Percentiles rank a stretch among this genome's conserved stretches.
Conservation (phyloP, 2,329 filamentous ascomycete species). For the Penicillium brevicompactum region DNA sequence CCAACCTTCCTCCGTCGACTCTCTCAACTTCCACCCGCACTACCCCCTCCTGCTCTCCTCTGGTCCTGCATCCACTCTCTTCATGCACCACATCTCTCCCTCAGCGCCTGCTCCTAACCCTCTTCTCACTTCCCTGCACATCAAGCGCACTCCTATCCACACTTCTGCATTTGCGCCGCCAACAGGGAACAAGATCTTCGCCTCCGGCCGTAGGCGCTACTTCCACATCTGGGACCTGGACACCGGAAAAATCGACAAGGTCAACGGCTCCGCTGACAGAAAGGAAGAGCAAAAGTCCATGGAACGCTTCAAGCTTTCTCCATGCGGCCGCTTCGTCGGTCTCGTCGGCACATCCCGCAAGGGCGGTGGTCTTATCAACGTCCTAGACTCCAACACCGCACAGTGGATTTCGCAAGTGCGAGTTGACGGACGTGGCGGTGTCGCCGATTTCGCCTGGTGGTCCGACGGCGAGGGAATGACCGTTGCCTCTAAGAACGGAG, state of each 20-base stretch:
- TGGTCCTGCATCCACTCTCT: slow-evolving; percentile 80
- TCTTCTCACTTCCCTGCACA: slow-evolving; percentile 84
- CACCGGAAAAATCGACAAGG: slow-evolving; percentile 79
- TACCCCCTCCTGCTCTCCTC: slow-evolving; percentile 88
- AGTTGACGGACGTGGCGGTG: slow-evolving; percentile 77
- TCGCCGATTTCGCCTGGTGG: slow-evolving; percentile 95
- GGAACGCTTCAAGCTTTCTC: slow-evolving; percentile 86
- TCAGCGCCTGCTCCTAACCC: slow-evolving; percentile 80
- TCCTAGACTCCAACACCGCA: slow-evolving; percentile 75
- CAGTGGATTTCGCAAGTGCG: slow-evolving; percentile 87
- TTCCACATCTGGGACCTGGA: slow-evolving; percentile 94
- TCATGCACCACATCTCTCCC: slow-evolving; percentile 84
- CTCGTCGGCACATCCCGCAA: slow-evolving; percentile 78
- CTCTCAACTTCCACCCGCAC: slow-evolving; percentile 84
- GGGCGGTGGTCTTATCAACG: slow-evolving; percentile 84
- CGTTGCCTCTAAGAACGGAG: slow-evolving; percentile 81
- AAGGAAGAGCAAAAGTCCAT: slow-evolving; percentile 82
- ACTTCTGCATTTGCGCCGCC: slow-evolving; percentile 79
- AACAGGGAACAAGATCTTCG: slow-evolving; percentile 76
- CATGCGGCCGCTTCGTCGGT: slow-evolving; percentile 83
- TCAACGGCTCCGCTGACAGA: slow-evolving; percentile 70
- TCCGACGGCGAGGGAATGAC: slow-evolving; percentile 77
- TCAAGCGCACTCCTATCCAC: slow-evolving; percentile 79
- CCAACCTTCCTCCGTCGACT: slow-evolving; percentile 77
- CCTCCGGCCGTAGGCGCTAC: slow-evolving; percentile 83